Base-by-base conservation (phyloP, 2,329 filamentous ascomycete genomes). In the Ploettnerulaceae sp. region DNA sequence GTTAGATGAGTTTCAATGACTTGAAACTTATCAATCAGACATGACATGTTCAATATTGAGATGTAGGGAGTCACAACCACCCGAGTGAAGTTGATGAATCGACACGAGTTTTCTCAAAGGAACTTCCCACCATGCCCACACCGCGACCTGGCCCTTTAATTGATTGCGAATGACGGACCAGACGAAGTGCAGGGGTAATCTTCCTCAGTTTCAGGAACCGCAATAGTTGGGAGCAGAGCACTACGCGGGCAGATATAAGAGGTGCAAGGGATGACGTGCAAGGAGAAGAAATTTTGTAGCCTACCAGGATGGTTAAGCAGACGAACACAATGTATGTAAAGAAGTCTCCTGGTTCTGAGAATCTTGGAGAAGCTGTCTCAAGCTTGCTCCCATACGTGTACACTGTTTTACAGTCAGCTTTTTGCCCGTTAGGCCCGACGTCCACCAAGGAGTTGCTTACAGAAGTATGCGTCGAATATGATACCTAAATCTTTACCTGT, bases 391-490 rank as follows among this genome's bases (percentile, higher is more conserved):
- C 74, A 68, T 86, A 86, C 57, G 73, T 80, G 66, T 78, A 87
- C 53, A 86, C 77, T 81, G 59, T 51, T 55, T 47, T 38, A 37
- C 46, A 45, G 47, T 58, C 51, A 57, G 49, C 29, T 18, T 37
- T 40, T 11, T 36, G 36, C 15, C 26, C 29, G 11, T 12, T 15
- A 31, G 14, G 32, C 12, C 18, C 2, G 21, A 4, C 7, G 7
- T n/a, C 21, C 22, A n/a, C n/a, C n/a, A 7, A 3, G 17, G 33
- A 48, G 54, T 43, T 47, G 31, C 75, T 59, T 71, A 81, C 77
- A 66, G 63, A 85, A 81, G 68, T 84, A 86, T 38, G 84, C 78
- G 64, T 87, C 83, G 63, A 86, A 71, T 41, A 86, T 60, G 51
- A 86, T 76, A 32, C 67, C 53, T 15, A 69, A 41, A 12, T 60